Conservation (phyloP, 176 grass and related monocot genomes). For the Puya raimondii region DNA sequence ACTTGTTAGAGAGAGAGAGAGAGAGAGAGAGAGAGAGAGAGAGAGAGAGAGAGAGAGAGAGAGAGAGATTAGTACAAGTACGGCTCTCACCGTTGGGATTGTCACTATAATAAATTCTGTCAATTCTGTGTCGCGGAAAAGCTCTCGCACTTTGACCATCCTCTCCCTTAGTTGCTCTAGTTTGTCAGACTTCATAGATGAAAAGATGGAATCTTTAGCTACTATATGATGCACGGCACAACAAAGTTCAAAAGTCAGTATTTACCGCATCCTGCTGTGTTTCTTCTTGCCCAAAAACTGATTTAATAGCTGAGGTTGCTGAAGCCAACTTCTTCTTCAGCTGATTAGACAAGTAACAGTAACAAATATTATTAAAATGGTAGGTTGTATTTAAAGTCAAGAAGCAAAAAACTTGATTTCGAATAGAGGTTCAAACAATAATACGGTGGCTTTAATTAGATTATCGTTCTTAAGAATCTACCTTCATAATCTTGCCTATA, state of each 20-base stretch:
- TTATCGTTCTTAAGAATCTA: slow-evolving; percentile 7
- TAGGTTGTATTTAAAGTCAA: neutral
- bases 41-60: neutral
- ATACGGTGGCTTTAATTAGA: no score
- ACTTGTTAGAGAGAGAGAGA: neutral
- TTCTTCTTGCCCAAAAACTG: slow-evolving; percentile 83
- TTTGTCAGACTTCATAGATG: slow-evolving; percentile 55
- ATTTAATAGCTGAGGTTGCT: slow-evolving; percentile 98
- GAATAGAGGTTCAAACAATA: no score
- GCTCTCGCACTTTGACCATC: slow-evolving; percentile 81
- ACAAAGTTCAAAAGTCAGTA: slow-evolving; percentile 16
- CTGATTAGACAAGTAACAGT: slow-evolving; percentile 21
- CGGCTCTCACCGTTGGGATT: slow-evolving; percentile 69
- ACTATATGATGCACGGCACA: neutral
- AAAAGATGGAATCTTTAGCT: neutral
- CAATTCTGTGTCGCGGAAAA: slow-evolving; percentile 73
- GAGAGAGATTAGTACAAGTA: neutral
- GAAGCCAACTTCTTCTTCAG: slow-evolving; percentile 76
- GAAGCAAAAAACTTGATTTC: no score
- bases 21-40: neutral
- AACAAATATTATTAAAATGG: neutral
- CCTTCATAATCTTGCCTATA: slow-evolving; percentile 95
- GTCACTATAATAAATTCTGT: slow-evolving; percentile 98
- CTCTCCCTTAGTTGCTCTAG: slow-evolving; percentile 84
- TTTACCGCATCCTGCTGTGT: slow-evolving; percentile 67